Evolutionary conservation across 768 basidiomycete genomes (phyloP), one percentile per base, ranked within the genome.

Genomic region (Glaciozyma antarctica): DNA sequence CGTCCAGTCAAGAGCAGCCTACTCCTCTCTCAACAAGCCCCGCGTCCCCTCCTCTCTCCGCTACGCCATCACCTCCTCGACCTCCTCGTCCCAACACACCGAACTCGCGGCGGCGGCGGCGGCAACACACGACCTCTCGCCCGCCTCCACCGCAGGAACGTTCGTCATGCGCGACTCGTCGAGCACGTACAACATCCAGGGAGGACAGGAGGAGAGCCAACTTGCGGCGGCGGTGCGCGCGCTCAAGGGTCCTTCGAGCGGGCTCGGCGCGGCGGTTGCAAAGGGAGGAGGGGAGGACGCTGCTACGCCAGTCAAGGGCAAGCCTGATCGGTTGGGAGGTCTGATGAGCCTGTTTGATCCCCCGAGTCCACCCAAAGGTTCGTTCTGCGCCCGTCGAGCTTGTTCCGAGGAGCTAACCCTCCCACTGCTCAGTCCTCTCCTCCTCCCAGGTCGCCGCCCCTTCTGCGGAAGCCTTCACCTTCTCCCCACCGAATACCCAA

Each of bases 1-100:
- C 19, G 21, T 19, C 38, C 32, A 51, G 24, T 21, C 21, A 16
- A 41, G 8, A 10, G 38, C 38, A 13, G 8, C 22, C 51, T 10
- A 49, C 54, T 16, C 16, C 2, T 55, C 54, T 3, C 44, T 58
- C 66, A 41, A 34, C 41, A 64, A 41, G 28, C 64, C 73, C 60
- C 43, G 65, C 60, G 22, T 71, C 65, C 45, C 68, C 68, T 56
- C 70, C 74, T 55, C 71, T 66, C 49, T 71, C 75, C 53, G 73
- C 63, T 58, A 67, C 64, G 64, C 58, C 22, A 64, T 60, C 63
- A 58, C 61, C 58, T 54, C 62, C 28, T 53, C 60, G n/a, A 22
- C 60, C 55, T 34, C 49, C 1, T 48, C 61, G 4, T 44, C 43
- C n/a, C 38, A 51, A 44, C 12, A 32, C 34, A 19, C 26, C 59